Percentiles rank a stretch among this genome's conserved stretches.
Evolutionary conservation across 345 rosid species (phyloP).

Genomic region (Citrus reticulata): DNA sequence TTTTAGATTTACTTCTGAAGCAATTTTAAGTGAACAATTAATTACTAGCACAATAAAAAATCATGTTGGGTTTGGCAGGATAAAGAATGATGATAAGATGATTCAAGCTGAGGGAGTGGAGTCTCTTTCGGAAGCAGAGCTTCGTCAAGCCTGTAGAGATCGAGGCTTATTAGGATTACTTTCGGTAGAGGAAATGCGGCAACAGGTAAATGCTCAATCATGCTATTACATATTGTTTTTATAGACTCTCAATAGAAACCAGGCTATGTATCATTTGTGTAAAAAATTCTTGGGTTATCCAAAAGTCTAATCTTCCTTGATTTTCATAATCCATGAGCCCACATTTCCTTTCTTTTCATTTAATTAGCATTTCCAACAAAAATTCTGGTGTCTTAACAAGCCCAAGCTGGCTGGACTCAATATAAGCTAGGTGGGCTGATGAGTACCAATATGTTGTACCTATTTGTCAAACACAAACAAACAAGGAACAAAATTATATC

Average conservation of each 20-base stretch:
- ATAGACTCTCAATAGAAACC: not conserved
- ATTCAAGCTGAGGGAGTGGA: slow-evolving; percentile 90
- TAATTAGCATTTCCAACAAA: not conserved
- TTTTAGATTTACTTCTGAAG: not conserved
- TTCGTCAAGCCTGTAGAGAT: slow-evolving; percentile 91
- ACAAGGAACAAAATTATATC: not conserved
- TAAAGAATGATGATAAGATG: slow-evolving; percentile 91
- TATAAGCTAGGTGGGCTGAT: not conserved
- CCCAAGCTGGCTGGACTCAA: not conserved
- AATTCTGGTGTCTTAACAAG: not conserved
- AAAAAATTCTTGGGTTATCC: not conserved
- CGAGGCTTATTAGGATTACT: slow-evolving; percentile 90
- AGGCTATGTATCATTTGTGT: not conserved
- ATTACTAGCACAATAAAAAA: not conserved
- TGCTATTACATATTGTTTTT: not conserved
- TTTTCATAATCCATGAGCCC: not conserved
- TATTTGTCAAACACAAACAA: not conserved
- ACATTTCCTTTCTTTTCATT: not conserved
- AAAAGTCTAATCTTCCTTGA: not conserved
- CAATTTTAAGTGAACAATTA: slow-evolving; percentile 4
- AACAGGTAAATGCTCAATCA: slow-evolving; percentile 50
- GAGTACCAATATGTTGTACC: too few species aligned
- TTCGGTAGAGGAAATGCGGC: slow-evolving; percentile 92
- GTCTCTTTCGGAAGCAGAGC: slow-evolving; percentile 90
- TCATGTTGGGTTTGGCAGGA: slow-evolving; percentile 42